Conservation (phyloP, 2,329 filamentous ascomycete genomes). For the Plenodomus tracheiphilus region DNA sequence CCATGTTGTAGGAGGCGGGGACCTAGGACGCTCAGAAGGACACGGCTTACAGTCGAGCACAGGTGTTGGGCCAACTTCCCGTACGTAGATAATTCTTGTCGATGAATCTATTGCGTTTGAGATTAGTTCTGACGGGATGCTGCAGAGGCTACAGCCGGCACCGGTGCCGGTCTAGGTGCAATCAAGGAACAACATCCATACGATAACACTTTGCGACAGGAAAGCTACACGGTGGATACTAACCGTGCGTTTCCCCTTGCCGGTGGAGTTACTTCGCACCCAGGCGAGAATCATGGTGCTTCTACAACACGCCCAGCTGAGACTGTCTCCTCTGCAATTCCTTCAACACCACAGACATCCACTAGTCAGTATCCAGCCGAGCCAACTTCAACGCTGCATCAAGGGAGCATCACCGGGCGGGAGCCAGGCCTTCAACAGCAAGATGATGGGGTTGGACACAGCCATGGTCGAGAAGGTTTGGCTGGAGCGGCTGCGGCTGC, state of each 20-base stretch:
- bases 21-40: constrained; percentile 7
- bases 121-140: constrained; percentile 7
- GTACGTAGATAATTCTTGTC: constrained; percentile 22
- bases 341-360: constrained; percentile 5
- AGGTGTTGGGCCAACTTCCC: constrained; percentile 9
- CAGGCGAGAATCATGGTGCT: neutral
- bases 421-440: constrained; percentile 25
- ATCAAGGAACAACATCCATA: constrained; percentile 6
- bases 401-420: constrained; percentile 6
- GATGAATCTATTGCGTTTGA: neutral
- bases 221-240: constrained; percentile 24
- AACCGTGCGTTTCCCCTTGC: constrained; percentile 43
- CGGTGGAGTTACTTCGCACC: constrained; percentile 31
- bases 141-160: constrained; percentile 8
- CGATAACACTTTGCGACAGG: constrained; percentile 12
- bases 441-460: constrained; percentile 14
- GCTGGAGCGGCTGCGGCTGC: constrained; percentile 34
- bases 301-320: constrained; percentile 1
- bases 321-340: neutral
- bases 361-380: neutral
- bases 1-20: constrained; percentile 23
- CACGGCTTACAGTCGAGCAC: constrained; percentile 7
- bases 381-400: constrained; percentile 1
- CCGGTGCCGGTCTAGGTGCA: neutral
- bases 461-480: constrained; percentile 28